Conservation (phyloP, 768 basidiomycete species). For the Hypsizygus marmoreus region DNA sequence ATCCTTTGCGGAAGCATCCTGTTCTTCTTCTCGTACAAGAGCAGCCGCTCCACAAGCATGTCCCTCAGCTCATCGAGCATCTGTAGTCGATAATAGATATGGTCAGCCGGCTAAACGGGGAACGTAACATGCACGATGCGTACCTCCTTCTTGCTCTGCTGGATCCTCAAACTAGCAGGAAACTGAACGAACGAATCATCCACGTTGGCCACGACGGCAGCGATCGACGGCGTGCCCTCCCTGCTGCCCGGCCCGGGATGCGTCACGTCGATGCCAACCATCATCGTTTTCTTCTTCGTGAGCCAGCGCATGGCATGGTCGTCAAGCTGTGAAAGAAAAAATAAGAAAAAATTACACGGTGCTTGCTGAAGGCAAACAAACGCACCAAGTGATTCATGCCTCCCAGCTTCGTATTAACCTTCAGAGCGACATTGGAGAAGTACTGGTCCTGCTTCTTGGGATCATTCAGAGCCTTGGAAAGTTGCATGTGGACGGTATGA, state of each 20-base stretch:
- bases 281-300: conserved; percentile 68
- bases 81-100: conserved; percentile 35
- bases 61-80: conserved; percentile 66
- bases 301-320: conserved; percentile 62
- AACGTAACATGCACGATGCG: neutral
- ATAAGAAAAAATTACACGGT: conserved; percentile 6
- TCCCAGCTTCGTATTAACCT: conserved; percentile 82
- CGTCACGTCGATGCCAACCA: conserved; percentile 85
- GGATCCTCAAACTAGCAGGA: conserved; percentile 72
- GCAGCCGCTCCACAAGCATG: conserved; percentile 75
- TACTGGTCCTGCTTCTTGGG: conserved; percentile 72
- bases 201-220: conserved; percentile 78
- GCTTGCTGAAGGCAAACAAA: neutral
- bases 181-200: conserved; percentile 74
- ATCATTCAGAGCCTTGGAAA: conserved; percentile 58
- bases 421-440: conserved; percentile 79
- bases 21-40: conserved; percentile 56
- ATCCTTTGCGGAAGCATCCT: conserved; percentile 65
- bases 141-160: conserved; percentile 55
- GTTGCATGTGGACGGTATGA: conserved; percentile 73
- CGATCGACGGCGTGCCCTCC: conserved; percentile 78
- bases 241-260: conserved; percentile 71
- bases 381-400: conserved; percentile 71
- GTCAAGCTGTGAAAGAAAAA: conserved; percentile 44
- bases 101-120: too few relatives aligned